Percentiles rank a stretch among this genome's conserved stretches.
These are phyloP conservation scores for Neonectria coccinea DNA, from an alignment of 2,329 filamentous ascomycete species.

Conservation along the genomic window DNA sequence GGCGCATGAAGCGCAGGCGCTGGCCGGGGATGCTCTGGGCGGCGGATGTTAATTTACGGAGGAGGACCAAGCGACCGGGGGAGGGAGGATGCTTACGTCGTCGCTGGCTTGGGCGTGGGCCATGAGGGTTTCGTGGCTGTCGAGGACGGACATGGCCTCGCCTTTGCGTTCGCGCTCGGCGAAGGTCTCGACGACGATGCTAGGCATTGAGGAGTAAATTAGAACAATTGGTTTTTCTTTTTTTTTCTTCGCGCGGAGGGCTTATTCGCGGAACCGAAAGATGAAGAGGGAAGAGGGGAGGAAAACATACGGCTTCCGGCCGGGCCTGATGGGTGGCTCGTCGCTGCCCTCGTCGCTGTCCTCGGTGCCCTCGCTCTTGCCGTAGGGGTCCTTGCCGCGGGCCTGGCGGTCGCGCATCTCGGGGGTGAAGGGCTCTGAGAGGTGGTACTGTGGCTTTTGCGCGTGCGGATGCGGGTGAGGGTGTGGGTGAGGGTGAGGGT, in stretches of 20 bases:
- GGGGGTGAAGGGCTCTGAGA: conserved; percentile 54
- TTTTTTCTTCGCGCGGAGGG: neutral
- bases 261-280: neutral
- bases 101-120: conserved; percentile 67
- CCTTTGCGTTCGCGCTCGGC: conserved; percentile 58
- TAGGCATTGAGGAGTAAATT: neutral
- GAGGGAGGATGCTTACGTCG: conserved; percentile 58
- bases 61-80: neutral
- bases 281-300: neutral
- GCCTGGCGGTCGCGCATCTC: conserved; percentile 70
- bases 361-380: conserved; percentile 45
- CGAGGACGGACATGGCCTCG: conserved; percentile 65
- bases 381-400: conserved; percentile 68
- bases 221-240: neutral
- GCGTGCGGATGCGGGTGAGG: neutral
- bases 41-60: neutral
- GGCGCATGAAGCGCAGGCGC: conserved; percentile 66
- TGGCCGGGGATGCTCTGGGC: conserved; percentile 66
- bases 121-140: conserved; percentile 69
- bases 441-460: conserved; percentile 50
- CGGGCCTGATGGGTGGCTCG: conserved; percentile 34
- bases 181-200: conserved; percentile 53
- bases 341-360: conserved; percentile 33
- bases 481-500: neutral
- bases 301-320: conserved; percentile 21